A percentile compares a stretch with the other conserved stretches of the same genome.
Evolutionary conservation across 495 filamentous ascomycete genomes (phyloP).

Genomic region (Trichoderma parareesei): DNA sequence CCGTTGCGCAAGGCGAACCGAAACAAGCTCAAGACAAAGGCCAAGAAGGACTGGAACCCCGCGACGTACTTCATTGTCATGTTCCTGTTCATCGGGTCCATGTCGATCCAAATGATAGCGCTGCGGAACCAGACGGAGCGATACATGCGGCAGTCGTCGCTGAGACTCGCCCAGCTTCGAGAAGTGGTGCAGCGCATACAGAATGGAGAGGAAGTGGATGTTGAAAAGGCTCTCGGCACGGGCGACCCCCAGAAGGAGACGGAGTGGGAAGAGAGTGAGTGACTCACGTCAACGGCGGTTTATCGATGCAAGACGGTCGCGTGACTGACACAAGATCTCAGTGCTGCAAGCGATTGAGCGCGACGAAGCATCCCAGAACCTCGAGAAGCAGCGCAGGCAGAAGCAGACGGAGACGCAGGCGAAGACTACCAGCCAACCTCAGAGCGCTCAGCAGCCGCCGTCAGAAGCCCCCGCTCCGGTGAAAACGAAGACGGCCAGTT

Average conservation of each 20-base stretch:
- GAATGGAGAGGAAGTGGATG: slow-evolving; percentile 82
- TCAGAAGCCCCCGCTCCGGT: neutral
- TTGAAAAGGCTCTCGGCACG: slow-evolving; percentile 73
- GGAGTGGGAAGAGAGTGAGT: slow-evolving; percentile 78
- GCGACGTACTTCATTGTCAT: slow-evolving; percentile 89
- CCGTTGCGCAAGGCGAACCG: slow-evolving; percentile 26
- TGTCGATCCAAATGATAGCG: slow-evolving; percentile 84
- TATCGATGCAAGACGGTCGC: neutral
- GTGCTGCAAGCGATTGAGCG: slow-evolving; percentile 75
- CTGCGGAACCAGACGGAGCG: slow-evolving; percentile 65
- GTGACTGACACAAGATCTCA: slow-evolving; percentile 19
- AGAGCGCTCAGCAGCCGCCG: slow-evolving; percentile 1
- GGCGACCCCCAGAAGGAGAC: slow-evolving; percentile 66
- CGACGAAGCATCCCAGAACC: slow-evolving; percentile 59
- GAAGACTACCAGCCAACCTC: neutral
- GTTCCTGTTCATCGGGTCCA: slow-evolving; percentile 83
- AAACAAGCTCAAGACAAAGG: slow-evolving; percentile 20
- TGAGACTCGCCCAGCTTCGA: slow-evolving; percentile 64
- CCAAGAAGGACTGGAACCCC: slow-evolving; percentile 76
- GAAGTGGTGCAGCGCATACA: slow-evolving; percentile 80
- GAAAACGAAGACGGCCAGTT: slow-evolving; percentile 19
- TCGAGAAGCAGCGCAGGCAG: slow-evolving; percentile 23
- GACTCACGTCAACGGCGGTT: slow-evolving; percentile 8
- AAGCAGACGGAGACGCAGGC: slow-evolving; percentile 38
- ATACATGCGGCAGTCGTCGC: slow-evolving; percentile 67